Evolutionary conservation across 2,329 filamentous ascomycete species (phyloP).

Genomic region (Hypoxylon sp.): DNA sequence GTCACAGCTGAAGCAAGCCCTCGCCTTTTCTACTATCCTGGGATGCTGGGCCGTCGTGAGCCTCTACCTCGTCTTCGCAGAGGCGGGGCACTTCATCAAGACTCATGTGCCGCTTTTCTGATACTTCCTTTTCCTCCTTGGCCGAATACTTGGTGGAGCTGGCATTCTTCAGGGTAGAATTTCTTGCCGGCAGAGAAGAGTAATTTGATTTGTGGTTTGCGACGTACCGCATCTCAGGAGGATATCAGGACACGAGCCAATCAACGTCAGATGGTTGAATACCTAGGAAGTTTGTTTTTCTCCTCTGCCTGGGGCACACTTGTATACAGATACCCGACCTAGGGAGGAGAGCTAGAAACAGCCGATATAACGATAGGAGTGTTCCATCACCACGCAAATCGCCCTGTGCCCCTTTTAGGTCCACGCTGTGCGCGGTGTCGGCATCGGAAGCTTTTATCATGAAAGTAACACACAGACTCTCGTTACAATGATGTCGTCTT

Average conservation of each 20-base stretch:
- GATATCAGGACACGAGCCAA: neutral
- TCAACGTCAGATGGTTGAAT: neutral
- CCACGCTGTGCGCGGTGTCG: constrained; percentile 54
- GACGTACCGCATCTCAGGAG: neutral
- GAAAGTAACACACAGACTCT: constrained; percentile 56
- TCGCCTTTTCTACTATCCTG: constrained; percentile 56
- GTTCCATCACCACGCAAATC: constrained; percentile 36
- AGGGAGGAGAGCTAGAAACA: neutral
- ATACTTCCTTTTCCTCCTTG: no score
- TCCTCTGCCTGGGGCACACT: neutral
- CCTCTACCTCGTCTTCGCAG: constrained; percentile 58
- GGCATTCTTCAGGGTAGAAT: no score
- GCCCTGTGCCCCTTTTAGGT: constrained; percentile 48
- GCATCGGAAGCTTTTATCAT: constrained; percentile 53
- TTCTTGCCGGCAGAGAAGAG: neutral
- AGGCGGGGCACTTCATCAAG: constrained; percentile 51
- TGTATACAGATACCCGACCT: constrained; percentile 4
- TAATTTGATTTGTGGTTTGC: neutral
- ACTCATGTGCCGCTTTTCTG: constrained; percentile 13
- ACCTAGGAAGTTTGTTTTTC: neutral
- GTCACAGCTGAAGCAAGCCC: constrained; percentile 54
- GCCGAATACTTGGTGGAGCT: neutral
- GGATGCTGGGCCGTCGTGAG: constrained; percentile 59
- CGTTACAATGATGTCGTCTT: constrained; percentile 51
- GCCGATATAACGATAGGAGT: constrained; percentile 1